Percentiles rank a stretch among this genome's conserved stretches.
These are phyloP conservation scores for Tubosaeta sp. DNA, from an alignment of 768 basidiomycete species.

Conservation along the genomic window DNA sequence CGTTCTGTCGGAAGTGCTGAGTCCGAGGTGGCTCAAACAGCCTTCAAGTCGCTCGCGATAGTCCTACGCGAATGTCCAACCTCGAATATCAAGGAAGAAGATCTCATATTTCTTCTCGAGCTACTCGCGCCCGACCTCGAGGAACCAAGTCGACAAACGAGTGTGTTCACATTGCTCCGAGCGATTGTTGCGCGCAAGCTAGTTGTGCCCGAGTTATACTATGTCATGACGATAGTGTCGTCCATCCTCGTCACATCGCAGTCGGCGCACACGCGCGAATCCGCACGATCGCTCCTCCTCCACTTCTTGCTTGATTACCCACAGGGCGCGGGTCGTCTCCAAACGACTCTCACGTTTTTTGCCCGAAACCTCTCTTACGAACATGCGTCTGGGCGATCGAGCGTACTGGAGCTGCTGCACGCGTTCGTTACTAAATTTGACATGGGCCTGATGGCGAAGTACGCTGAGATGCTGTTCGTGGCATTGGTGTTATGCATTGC, in stretches of 20 bases:
- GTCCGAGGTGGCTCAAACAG: conserved; percentile 84
- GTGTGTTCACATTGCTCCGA: conserved; percentile 84
- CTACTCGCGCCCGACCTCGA: conserved; percentile 87
- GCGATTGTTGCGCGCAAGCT: conserved; percentile 89
- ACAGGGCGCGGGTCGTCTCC: conserved; percentile 88
- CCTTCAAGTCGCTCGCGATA: conserved; percentile 78
- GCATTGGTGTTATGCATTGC: conserved; percentile 89
- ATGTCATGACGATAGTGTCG: conserved; percentile 90
- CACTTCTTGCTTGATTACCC: conserved; percentile 98
- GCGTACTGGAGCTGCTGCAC: conserved; percentile 90
- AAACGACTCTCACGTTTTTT: conserved; percentile 84
- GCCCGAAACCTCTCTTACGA: conserved; percentile 89
- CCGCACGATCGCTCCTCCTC: conserved; percentile 81
- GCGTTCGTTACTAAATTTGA: conserved; percentile 86
- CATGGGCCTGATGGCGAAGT: conserved; percentile 63
- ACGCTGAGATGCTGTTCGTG: conserved; percentile 86
- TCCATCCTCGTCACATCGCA: conserved; percentile 93
- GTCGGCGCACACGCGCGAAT: conserved; percentile 85
- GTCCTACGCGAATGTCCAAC: conserved; percentile 87
- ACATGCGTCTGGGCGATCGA: conserved; percentile 84
- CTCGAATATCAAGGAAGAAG: conserved; percentile 82
- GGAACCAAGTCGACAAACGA: conserved; percentile 77
- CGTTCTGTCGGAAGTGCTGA: conserved; percentile 82
- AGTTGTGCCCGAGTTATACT: conserved; percentile 94
- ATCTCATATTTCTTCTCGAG: conserved; percentile 82